Base-by-base conservation (phyloP, 2,329 filamentous ascomycete genomes). In the Cucurbitaria berberidis region DNA sequence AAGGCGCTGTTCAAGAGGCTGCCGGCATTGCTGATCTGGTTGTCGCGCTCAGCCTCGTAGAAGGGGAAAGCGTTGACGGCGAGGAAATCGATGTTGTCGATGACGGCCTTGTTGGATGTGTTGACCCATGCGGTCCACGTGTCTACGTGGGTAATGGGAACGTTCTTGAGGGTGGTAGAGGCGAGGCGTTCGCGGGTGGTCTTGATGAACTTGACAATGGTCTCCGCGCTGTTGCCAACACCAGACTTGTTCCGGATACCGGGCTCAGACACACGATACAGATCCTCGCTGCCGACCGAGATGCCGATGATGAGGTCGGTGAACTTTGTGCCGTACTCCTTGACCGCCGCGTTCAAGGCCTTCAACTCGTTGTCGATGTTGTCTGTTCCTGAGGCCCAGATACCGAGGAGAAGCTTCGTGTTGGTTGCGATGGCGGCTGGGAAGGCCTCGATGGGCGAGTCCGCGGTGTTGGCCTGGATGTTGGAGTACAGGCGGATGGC, bases 401-500 rank as follows among this genome's bases (percentile, higher is more conserved):
- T 63, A 27, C 73, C 73, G 15, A 75, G 69, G 5, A 75, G 68
- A 5, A 75, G 66, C 57, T 69, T 73, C 15, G 72, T 69, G 44
- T 70, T 68, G 1, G 70, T 74, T 6, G 64, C 63, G 41, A 74
- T 61, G 16, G 73, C 73, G 26, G 73, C 72, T 2, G 68, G 62
- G 54, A 75, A 69, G 6, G 73, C 73, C 38, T 82, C 80, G 68
- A 89, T 91, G 62, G 86, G 84, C 16, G 81, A 81, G 74, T 82
- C 85, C 56, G 82, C 74, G 4, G 88, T 87, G 59, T 84, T 85
- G 26, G 75, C 83, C 81, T 91, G 88, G 45, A 89, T 80, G 81
- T 85, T 90, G 64, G 88, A 90, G 77, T 88, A 91, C 24, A 91
- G 80, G 55, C 89, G 85, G 43, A 86, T 87, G 53, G 84, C 86